These are phyloP conservation scores for Erodium moschatum DNA, from an alignment of 441 rosid genomes.

Conservation along the genomic window DNA sequence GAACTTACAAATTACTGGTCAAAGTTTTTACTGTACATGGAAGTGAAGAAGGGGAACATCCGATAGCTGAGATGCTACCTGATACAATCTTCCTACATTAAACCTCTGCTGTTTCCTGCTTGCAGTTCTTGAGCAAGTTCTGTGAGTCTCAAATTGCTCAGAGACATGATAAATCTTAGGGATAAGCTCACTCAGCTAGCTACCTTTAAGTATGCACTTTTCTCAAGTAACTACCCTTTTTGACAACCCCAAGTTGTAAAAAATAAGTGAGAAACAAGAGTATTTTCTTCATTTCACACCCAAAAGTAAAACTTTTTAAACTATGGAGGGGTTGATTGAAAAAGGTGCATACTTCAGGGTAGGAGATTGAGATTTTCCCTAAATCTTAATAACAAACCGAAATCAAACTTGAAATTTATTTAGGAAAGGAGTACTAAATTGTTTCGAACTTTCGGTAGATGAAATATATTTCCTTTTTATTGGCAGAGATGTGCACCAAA, in stretches of 20 bases:
- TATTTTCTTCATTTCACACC: too few species aligned
- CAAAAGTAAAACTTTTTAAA: too few species aligned
- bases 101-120: conserved; percentile 75
- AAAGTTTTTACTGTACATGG: conserved; percentile 27
- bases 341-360: too few species aligned
- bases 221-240: too few species aligned
- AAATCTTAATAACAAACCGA: too few species aligned
- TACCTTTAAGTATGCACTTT: too few species aligned
- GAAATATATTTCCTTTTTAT: background rate
- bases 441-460: background rate
- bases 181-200: too few species aligned
- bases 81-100: conserved; percentile 90
- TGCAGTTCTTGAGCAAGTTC: conserved; percentile 49
- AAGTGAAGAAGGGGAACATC: conserved; percentile 95
- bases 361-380: too few species aligned
- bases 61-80: conserved; percentile 58
- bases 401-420: background rate
- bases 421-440: background rate
- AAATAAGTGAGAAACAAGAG: too few species aligned
- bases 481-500: conserved; percentile 90
- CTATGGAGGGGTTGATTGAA: too few species aligned
- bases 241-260: too few species aligned
- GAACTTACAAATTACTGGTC: background rate
- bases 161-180: conserved; percentile 31
- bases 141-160: conserved; percentile 59